Evolutionary conservation across 2,329 filamentous ascomycete genomes (phyloP), one percentile per base, ranked within the genome.

Genomic region (Fusarium fujikuroi): DNA sequence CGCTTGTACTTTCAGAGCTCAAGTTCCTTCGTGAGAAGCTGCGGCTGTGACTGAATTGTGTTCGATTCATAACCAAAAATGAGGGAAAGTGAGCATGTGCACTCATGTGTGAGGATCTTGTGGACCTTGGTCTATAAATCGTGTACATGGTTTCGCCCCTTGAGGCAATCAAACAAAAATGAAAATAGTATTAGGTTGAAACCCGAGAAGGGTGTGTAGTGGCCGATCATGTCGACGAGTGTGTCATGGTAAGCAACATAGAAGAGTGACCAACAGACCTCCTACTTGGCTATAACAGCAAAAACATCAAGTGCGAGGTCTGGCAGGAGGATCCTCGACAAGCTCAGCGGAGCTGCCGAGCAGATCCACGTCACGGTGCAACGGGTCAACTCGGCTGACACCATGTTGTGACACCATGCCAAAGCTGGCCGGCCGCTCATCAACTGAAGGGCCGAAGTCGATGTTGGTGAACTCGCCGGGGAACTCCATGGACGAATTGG

Each of bases 331-430:
- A n/a, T 80, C 85, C 57, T 88, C 84, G 5, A 91, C 84, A 21
- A 91, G 81, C 78, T 91, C 89, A 3, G 89, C 89, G 11, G 87
- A 83, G 69, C 84, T 87, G 25, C 87, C 88, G 5, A 89, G 78
- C 30, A 88, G 81, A 69, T 89, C 84, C 15, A 84, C 79, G 14
- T 82, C 79, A 8, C 77, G 80, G 42, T 82, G 79, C 28, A 83
- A 82, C 9, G 86, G 87, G 59, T 90, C 88, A 25, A 90, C 83
- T 34, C 85, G 85, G 75, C 82, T 88, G 66, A 90, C 87, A 64
- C 83, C 88, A 62, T 90, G 88, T 39, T 90, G 88, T 64, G 87
- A 83, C 28, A 92, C 90, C 61, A 84, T 84, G 25, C 90, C 89
- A 60, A 87, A 86, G 62, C 84, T 90, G 3, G 87, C 86, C 12